phyloP scores from a whole-genome alignment of 169 alveolate species.

The Amoebophrya sp. region DNA sequence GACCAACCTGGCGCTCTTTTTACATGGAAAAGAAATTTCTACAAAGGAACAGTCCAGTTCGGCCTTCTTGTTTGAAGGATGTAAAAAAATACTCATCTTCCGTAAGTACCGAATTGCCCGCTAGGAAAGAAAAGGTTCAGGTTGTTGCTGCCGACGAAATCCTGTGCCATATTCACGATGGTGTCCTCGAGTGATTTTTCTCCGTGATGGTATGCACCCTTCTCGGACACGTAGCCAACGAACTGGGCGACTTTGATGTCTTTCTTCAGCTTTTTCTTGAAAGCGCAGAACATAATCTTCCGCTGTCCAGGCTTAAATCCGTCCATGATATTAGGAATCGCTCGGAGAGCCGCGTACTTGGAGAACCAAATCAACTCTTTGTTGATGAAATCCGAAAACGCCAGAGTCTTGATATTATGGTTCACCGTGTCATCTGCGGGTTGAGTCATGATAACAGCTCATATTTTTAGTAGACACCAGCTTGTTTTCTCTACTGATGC shows the following conservation, averaged over 20 bases:
- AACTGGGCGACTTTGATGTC: conserved; percentile 91
- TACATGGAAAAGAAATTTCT: neutral
- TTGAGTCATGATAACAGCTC: too few species aligned
- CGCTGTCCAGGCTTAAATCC: conserved; percentile 99
- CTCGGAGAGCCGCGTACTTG: conserved; percentile 89
- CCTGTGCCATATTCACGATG: conserved; percentile 97
- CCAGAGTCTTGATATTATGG: conserved; percentile 50
- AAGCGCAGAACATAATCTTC: conserved; percentile 91
- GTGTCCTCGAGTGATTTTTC: conserved; percentile 89
- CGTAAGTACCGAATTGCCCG: conserved; percentile 99
- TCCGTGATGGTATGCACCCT: conserved; percentile 99
- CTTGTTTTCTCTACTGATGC: too few species aligned
- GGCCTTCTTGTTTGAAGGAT: neutral
- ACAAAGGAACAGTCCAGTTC: neutral
- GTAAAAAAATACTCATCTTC: conserved; percentile 56
- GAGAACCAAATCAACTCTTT: conserved; percentile 96
- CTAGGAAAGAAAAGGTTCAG: conserved; percentile 70
- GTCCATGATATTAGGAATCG: conserved; percentile 95
- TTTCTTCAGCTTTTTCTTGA: conserved; percentile 85
- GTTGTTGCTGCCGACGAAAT: conserved; percentile 93
- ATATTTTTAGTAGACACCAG: too few species aligned
- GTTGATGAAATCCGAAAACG: conserved; percentile 90
- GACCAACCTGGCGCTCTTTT: neutral
- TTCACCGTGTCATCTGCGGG: conserved; percentile 58
- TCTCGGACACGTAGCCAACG: conserved; percentile 92